Conservation (phyloP, 768 basidiomycete genomes). For the Hypholoma fasciculare region DNA sequence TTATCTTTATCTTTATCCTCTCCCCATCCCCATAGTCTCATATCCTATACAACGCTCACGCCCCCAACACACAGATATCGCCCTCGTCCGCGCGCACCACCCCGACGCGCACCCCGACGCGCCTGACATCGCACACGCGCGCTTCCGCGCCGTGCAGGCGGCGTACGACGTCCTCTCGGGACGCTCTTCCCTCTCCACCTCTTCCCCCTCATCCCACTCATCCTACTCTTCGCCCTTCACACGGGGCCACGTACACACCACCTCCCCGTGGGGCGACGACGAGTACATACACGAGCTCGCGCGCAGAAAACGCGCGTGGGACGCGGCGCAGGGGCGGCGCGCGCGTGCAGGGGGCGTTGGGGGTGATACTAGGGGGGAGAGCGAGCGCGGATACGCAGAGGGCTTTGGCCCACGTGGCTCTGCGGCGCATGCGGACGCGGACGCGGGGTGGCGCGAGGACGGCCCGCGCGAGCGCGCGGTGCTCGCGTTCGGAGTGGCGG, state of each 20-base stretch:
- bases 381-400: slow-evolving; percentile 1
- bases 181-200: slow-evolving; percentile 25
- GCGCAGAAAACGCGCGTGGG: slow-evolving; percentile 42
- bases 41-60: not conserved
- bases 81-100: slow-evolving; percentile 70
- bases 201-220: slow-evolving; percentile 17
- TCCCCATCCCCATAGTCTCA: no score
- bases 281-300: slow-evolving; percentile 53
- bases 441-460: slow-evolving; percentile 3
- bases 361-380: not conserved
- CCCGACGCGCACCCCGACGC: slow-evolving; percentile 56
- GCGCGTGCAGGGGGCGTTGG: slow-evolving; percentile 10
- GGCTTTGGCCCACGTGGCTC: not conserved
- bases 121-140: slow-evolving; percentile 48
- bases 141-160: slow-evolving; percentile 63
- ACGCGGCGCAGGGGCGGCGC: slow-evolving; percentile 28
- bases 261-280: slow-evolving; percentile 20
- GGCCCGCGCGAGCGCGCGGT: slow-evolving; percentile 13
- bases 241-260: not conserved
- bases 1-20: not conserved
- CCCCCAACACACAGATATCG: slow-evolving; percentile 53
- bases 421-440: not conserved
- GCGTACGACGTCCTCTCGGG: slow-evolving; percentile 63
- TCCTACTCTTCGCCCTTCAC: slow-evolving; percentile 16
- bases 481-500: not conserved